Evolutionary conservation across 352 stramenopile genomes (phyloP).

Genomic region (Pythium biforme): DNA sequence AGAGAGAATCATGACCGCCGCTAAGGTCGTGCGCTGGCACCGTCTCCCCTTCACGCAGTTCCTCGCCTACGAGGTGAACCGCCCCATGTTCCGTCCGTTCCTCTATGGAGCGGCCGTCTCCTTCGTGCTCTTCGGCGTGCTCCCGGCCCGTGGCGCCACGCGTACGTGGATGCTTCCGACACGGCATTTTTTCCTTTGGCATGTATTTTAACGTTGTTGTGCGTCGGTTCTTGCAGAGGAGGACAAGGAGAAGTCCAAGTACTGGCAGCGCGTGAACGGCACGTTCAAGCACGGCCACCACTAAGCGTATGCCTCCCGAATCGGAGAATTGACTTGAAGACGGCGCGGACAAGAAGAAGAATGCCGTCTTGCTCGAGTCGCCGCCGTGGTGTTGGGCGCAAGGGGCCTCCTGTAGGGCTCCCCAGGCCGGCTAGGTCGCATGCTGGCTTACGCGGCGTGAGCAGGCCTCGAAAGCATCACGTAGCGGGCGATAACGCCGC

Average conservation of each 20-base stretch:
- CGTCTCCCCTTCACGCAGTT: slow-evolving; percentile 78
- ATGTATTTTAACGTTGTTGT: slow-evolving; percentile 1
- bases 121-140: slow-evolving; percentile 80
- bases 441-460: not conserved
- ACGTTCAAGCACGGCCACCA: slow-evolving; percentile 80
- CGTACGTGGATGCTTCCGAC: too few species aligned
- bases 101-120: slow-evolving; percentile 70
- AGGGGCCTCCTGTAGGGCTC: not conserved
- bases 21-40: slow-evolving; percentile 83
- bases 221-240: slow-evolving; percentile 44
- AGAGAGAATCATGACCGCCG: slow-evolving; percentile 40
- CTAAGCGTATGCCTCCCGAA: slow-evolving; percentile 36
- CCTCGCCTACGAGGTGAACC: slow-evolving; percentile 69
- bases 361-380: not conserved
- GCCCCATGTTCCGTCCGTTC: slow-evolving; percentile 84
- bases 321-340: slow-evolving; percentile 18
- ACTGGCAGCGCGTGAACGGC: slow-evolving; percentile 84
- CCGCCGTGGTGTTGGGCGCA: not conserved
- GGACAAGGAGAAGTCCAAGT: slow-evolving; percentile 82
- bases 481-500: slow-evolving; percentile 13
- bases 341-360: not conserved
- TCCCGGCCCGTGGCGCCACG: slow-evolving; percentile 71
- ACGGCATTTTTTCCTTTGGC: too few species aligned
- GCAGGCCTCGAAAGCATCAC: slow-evolving; percentile 1
- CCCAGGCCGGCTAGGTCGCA: not conserved